Conservation (phyloP, 345 rosid genomes). For the Syzygium oleosum region DNA sequence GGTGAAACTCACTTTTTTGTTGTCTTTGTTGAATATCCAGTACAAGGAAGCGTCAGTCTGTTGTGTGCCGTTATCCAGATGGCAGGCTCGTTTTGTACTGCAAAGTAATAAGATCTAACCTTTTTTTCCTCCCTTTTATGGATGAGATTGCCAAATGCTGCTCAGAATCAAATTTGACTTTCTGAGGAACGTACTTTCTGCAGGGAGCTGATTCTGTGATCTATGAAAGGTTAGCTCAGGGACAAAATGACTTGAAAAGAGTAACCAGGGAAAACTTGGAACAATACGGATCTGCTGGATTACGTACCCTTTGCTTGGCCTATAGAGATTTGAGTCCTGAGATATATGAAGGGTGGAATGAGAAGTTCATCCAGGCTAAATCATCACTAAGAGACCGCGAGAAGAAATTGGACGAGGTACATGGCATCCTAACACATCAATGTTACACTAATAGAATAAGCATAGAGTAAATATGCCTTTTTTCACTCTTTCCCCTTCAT, state of each 20-base stretch:
- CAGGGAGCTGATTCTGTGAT: conserved; percentile 99
- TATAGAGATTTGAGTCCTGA: conserved; percentile 71
- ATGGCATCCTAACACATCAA: not conserved
- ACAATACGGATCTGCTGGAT: conserved; percentile 91
- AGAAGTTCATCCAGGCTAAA: conserved; percentile 94
- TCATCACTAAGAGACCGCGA: conserved; percentile 94
- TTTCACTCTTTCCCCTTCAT: not conserved
- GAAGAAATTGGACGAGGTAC: conserved; percentile 96
- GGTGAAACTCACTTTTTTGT: not conserved
- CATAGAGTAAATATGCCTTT: not conserved
- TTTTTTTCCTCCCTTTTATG: conserved; percentile 2
- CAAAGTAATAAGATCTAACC: conserved; percentile 49
- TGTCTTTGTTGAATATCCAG: conserved; percentile 27
- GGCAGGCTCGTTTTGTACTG: conserved; percentile 96
- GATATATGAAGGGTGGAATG: conserved; percentile 88
- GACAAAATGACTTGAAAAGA: conserved; percentile 60
- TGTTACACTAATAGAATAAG: not conserved
- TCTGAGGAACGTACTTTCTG: conserved; percentile 15
- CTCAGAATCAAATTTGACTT: conserved; percentile 20
- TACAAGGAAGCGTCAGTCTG: conserved; percentile 99
- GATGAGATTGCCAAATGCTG: not conserved
- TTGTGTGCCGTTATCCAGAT: conserved; percentile 93
- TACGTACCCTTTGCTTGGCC: conserved; percentile 98
- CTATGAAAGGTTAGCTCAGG: conserved; percentile 77
- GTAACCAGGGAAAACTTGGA: conserved; percentile 85